These are phyloP conservation scores for Infundibulicybe gibba DNA, from an alignment of 768 basidiomycete species.

Conservation along the genomic window DNA sequence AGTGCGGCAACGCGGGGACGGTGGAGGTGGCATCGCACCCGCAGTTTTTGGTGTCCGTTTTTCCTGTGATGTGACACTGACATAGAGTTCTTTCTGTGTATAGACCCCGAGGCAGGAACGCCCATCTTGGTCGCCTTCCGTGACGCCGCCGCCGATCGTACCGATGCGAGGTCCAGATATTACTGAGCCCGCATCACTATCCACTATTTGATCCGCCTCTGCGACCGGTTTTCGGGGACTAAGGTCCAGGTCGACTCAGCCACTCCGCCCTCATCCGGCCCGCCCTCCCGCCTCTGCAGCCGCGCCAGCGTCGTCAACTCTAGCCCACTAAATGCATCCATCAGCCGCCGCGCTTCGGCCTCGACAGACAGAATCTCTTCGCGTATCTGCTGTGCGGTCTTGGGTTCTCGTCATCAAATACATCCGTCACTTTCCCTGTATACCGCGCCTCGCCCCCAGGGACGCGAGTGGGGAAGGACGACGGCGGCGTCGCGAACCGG, in stretches of 20 bases:
- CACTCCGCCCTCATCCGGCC: constrained; percentile 10
- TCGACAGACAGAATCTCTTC: constrained; percentile 67
- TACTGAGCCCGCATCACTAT: constrained; percentile 49
- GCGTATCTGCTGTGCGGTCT: constrained; percentile 60
- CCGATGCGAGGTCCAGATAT: constrained; percentile 52
- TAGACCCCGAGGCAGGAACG: constrained; percentile 25
- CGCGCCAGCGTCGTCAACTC: constrained; percentile 67
- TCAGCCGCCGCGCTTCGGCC: constrained; percentile 62
- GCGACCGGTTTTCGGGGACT: constrained; percentile 30
- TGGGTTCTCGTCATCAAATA: constrained; percentile 52
- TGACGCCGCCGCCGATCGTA: constrained; percentile 41
- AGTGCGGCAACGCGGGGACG: constrained; percentile 30
- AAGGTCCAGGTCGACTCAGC: constrained; percentile 31
- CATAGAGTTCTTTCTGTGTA: constrained; percentile 55
- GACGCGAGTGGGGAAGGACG: constrained; percentile 44
- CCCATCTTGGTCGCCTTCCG: constrained; percentile 24
- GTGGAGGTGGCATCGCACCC: constrained; percentile 22
- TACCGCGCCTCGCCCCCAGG: constrained; percentile 35
- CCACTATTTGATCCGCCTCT: constrained; percentile 33
- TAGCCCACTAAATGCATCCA: constrained; percentile 79
- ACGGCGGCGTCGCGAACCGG: constrained; percentile 48
- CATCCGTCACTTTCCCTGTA: constrained; percentile 31
- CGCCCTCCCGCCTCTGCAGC: constrained; percentile 30
- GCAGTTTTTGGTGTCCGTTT: constrained; percentile 15
- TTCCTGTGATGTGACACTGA: constrained; percentile 52